Evolutionary conservation across 129 eudicot genomes (phyloP), one percentile per base, ranked within the genome.

Genomic region (Arctium lappa): DNA sequence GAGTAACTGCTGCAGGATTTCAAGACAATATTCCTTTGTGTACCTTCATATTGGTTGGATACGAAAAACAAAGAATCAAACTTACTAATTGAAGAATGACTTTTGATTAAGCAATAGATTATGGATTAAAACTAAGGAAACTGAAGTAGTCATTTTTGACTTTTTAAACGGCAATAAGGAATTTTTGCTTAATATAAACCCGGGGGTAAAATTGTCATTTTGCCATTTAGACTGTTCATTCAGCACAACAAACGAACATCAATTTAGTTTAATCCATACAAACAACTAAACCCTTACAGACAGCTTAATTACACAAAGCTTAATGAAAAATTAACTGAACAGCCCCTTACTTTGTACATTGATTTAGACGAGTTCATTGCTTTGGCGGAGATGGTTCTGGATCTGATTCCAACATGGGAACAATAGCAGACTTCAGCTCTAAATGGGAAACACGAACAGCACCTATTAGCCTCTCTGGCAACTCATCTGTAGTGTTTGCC

Each of bases 361-460:
- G 75, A 66, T 31, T 68, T 79, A 38, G 15, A 66, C 12, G 69
- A 60, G 68, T 6, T 30, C 31, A 62, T 73, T 9, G 71, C 71
- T 22, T 22, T 56, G 66, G 16, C 27, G 6, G 27, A 56, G 7
- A 56, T 56, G 27, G 22, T 56, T 56, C 27, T 37, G 89, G 73
- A 75, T 91, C 97, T 1, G 88, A 72, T 30, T 90, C 95, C 88
- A 95, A 84, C 69, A 84, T 83, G 30, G 99, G 97, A 42, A 90
- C 94, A 68, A 91, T 86, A 8, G 99, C 99, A 33, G 99, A 88
- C 38, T 89, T 84, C 74, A 95, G 83, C 87, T 92, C 99, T 83
- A 95, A 77, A 85, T 95, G 99, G 78, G 97, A 95, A 81, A 90
- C 93, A 69, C 99, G 92, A 63, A 95, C 99, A 30, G 97, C 99